Percentiles rank a stretch among this genome's conserved stretches.
phyloP scores from a whole-genome alignment of 768 basidiomycete genomes.

The Hygrophoropsis aurantiaca region DNA sequence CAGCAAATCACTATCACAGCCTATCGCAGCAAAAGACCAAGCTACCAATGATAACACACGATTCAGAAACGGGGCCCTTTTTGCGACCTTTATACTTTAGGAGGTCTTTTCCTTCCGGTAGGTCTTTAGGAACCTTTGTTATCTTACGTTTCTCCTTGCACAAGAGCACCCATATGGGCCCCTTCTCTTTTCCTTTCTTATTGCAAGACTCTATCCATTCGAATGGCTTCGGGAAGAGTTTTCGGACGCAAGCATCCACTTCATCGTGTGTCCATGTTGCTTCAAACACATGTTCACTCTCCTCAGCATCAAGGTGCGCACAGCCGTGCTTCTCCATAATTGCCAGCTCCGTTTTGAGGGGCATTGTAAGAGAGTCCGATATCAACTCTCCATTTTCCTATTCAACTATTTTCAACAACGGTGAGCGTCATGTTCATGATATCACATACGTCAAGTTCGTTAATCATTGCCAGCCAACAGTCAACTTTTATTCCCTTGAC shows the following conservation, averaged over 20 bases:
- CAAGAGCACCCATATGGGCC: neutral
- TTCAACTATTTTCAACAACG: neutral
- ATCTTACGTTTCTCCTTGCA: slow-evolving; percentile 1
- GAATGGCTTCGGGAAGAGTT: neutral
- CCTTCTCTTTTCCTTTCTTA: too few relatives aligned
- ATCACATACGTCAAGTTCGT: too few relatives aligned
- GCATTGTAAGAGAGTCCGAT: too few relatives aligned
- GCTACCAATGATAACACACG: slow-evolving; percentile 5
- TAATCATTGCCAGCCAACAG: too few relatives aligned
- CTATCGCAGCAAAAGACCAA: neutral
- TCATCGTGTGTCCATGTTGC: neutral
- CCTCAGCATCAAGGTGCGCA: neutral
- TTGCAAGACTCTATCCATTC: neutral
- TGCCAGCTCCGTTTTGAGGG: neutral
- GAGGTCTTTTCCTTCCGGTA: neutral
- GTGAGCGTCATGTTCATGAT: too few relatives aligned
- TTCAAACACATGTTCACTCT: too few relatives aligned
- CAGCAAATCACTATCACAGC: too few relatives aligned
- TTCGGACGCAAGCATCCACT: neutral
- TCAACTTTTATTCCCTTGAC: too few relatives aligned
- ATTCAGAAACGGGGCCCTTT: neutral
- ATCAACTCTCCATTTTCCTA: too few relatives aligned
- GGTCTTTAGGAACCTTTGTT: neutral
- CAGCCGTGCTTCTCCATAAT: neutral
- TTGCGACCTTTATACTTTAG: neutral